A percentile compares a stretch with the other conserved stretches of the same genome.
Conservation (phyloP, 176 grass and related monocot species). For the Musa troglodytarum region DNA sequence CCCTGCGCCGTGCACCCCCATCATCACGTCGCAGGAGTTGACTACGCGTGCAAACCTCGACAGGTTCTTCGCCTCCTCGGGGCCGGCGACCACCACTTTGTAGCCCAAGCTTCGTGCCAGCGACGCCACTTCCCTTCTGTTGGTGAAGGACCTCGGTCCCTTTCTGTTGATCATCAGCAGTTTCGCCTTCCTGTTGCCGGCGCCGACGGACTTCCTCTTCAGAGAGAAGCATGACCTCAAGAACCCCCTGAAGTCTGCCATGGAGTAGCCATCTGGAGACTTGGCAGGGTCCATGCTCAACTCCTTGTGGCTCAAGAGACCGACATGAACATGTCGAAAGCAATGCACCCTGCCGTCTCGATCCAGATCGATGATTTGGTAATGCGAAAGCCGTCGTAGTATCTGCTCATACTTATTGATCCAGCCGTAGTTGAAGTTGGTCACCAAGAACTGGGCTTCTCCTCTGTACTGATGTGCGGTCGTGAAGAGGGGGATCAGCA, state of each 20-base stretch:
- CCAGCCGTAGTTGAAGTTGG: slow-evolving; percentile 14
- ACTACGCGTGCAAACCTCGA: slow-evolving; percentile 34
- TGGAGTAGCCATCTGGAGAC: neutral
- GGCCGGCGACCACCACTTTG: slow-evolving; percentile 24
- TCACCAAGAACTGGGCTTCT: slow-evolving; percentile 5
- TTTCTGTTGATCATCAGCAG: slow-evolving; percentile 59
- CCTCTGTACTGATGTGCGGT: neutral
- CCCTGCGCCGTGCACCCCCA: slow-evolving; percentile 63
- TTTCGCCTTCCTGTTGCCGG: slow-evolving; percentile 21
- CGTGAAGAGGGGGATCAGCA: slow-evolving; percentile 15
- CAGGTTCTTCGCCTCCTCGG: slow-evolving; percentile 21
- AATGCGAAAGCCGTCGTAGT: neutral
- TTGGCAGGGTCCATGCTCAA: neutral
- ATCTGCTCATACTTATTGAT: neutral
- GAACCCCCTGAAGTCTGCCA: slow-evolving; percentile 9
- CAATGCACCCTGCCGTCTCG: neutral
- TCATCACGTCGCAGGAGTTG: slow-evolving; percentile 51
- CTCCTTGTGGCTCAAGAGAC: slow-evolving; percentile 9
- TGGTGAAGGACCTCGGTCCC: slow-evolving; percentile 55
- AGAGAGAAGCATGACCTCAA: neutral
- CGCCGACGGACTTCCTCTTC: neutral
- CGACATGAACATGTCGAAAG: neutral
- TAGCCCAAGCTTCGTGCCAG: slow-evolving; percentile 32
- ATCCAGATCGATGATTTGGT: slow-evolving; percentile 8
- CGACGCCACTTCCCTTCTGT: slow-evolving; percentile 34